These are phyloP conservation scores for Pleurozium schreberi DNA, from an alignment of 225 moss, liverwort and hornwort genomes.

Conservation along the genomic window DNA sequence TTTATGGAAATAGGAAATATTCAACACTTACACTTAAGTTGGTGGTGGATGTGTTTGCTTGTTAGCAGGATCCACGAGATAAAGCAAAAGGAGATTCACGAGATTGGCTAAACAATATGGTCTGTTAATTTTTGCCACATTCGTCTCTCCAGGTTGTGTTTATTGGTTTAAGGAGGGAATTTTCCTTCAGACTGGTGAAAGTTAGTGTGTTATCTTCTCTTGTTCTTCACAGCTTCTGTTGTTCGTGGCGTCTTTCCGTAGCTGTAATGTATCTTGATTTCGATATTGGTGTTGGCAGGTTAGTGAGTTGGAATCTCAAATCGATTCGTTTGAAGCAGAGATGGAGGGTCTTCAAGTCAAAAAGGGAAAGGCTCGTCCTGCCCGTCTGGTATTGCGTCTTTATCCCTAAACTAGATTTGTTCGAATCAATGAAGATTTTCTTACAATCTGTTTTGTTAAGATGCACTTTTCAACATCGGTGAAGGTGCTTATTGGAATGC, in stretches of 20 bases:
- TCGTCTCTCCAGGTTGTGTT: not conserved
- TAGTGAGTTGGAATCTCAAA: constrained; percentile 78
- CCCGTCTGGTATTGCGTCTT: constrained; percentile 61
- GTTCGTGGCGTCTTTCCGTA: not conserved
- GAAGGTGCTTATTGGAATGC: not conserved
- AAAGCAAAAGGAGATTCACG: constrained; percentile 98
- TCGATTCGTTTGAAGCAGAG: constrained; percentile 95
- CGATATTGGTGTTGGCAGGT: constrained; percentile 45
- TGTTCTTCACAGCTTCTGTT: not conserved
- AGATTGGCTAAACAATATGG: constrained; percentile 97
- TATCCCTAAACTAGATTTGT: not conserved
- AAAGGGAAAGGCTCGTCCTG: constrained; percentile 91
- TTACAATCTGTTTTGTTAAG: not conserved
- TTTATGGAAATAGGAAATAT: not conserved
- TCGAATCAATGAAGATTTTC: not conserved
- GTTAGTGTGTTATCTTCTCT: not conserved
- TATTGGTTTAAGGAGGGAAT: not conserved
- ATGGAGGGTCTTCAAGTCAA: constrained; percentile 92
- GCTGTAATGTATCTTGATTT: not conserved
- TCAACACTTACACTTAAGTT: constrained; percentile 3
- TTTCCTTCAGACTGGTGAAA: not conserved
- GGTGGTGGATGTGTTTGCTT: constrained; percentile 18
- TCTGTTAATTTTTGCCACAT: constrained; percentile 4
- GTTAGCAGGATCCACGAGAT: constrained; percentile 92
- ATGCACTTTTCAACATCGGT: not conserved